Base-by-base conservation (phyloP, 2,329 filamentous ascomycete species). In the Coleophoma crateriformis region DNA sequence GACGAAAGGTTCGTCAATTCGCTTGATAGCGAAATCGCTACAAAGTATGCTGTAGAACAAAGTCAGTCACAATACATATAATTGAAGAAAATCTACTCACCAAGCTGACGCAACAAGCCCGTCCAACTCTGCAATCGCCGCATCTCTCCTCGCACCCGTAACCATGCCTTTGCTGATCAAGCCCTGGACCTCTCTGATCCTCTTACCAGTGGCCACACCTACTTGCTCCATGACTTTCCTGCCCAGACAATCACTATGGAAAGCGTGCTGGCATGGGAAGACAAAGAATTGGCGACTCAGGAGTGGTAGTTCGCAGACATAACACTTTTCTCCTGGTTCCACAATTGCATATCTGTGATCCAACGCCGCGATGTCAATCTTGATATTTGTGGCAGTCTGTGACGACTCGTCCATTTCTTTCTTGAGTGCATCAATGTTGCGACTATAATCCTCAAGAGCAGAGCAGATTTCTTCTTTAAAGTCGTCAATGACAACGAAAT, bases 391-490 rank as follows among this genome's bases (percentile, higher is more conserved):
- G 1, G 94, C 92, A 13, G 94, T 97, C 53, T 84, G 82, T 10
- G 90, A 88, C 4, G 85, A 90, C 64, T 96, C 90, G 66, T 99
- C 94, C 94, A 99, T 99, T 67, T 97, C 92, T 56, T 85, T 83
- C 63, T 91, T 90, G 37, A 99, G 73, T 2, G 75, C 76, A 62
- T 97, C 94, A 58, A 99, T 99, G 58, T 89, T 90, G 35, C 88
- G 86, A 43, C 84, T 88, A 71, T 99, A 99, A 55, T 95, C 88
- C 68, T 99, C 94, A 1, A 99, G 78, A 1, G 95, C 94, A 0
- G 82, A 77, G 70, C 94, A 99, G 35, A 99, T 97, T 66, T 99
- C 94, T 55, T 97, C 91, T 65, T 97, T 96, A 78, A 99, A 99
- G 67, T 97, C 94, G 65, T 99, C 94, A 54, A 99, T 97, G 46